Evolutionary conservation across 2,329 filamentous ascomycete genomes (phyloP).

Genomic region (Diplodia seriata): DNA sequence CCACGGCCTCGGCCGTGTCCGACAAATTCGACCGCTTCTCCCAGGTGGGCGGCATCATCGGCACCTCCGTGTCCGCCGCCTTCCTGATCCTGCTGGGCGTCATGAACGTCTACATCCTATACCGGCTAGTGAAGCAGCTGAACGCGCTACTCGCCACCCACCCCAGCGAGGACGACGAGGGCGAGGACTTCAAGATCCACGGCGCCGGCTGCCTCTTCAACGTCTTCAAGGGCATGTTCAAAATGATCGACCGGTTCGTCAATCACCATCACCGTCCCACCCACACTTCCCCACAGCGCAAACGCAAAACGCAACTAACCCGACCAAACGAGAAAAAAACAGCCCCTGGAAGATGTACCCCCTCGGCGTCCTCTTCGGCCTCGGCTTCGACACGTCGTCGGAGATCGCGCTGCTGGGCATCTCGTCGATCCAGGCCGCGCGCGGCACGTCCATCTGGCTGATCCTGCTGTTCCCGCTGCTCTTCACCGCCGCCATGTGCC

Average conservation of each 20-base stretch:
- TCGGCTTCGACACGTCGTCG: slow-evolving; percentile 94
- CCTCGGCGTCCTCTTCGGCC: slow-evolving; percentile 80
- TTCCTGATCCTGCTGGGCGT: slow-evolving; percentile 83
- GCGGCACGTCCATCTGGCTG: slow-evolving; percentile 90
- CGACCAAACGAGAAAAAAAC: neutral
- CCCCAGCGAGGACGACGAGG: slow-evolving; percentile 49
- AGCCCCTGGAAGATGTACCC: slow-evolving; percentile 96
- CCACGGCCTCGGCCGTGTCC: slow-evolving; percentile 82
- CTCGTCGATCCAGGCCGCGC: slow-evolving; percentile 81
- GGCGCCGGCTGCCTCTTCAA: slow-evolving; percentile 77
- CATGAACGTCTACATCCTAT: slow-evolving; percentile 86
- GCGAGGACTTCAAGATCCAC: slow-evolving; percentile 69
- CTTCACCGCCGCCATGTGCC: slow-evolving; percentile 95
- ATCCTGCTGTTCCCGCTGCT: slow-evolving; percentile 90
- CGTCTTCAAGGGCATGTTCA: slow-evolving; percentile 77
- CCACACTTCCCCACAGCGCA: neutral
- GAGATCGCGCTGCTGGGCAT: slow-evolving; percentile 93
- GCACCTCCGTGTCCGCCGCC: slow-evolving; percentile 81
- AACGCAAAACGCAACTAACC: neutral
- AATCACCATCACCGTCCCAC: neutral
- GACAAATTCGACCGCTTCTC: slow-evolving; percentile 81
- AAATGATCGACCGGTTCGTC: slow-evolving; percentile 64
- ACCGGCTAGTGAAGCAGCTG: slow-evolving; percentile 75
- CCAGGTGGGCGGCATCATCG: slow-evolving; percentile 84
- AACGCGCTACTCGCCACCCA: slow-evolving; percentile 62